A percentile compares a stretch with the other conserved stretches of the same genome.
Conservation (phyloP, 148 eudicot genomes). For the Fallopia convolvulus region DNA sequence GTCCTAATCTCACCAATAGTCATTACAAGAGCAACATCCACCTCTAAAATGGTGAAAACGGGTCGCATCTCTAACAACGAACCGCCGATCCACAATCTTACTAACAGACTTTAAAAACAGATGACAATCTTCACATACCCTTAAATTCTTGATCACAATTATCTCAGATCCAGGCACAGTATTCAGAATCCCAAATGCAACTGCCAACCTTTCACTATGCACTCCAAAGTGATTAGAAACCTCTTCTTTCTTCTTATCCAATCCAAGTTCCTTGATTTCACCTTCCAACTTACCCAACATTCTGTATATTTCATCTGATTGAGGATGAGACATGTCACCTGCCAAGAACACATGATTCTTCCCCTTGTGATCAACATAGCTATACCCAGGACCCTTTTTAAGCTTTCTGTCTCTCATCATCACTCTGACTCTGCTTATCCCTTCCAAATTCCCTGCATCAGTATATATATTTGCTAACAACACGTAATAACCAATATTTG, state of each 20-base stretch:
- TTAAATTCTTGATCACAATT: slow-evolving; percentile 69
- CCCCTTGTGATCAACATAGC: slow-evolving; percentile 58
- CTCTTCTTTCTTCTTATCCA: slow-evolving; percentile 13
- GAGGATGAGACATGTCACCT: slow-evolving; percentile 62
- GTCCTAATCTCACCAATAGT: slow-evolving; percentile 45
- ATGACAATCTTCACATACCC: slow-evolving; percentile 78
- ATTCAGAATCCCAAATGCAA: slow-evolving; percentile 57
- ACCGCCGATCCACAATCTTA: slow-evolving; percentile 41
- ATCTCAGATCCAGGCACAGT: slow-evolving; percentile 34
- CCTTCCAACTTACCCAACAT: slow-evolving; percentile 47
- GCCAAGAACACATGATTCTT: slow-evolving; percentile 57
- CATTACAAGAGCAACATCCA: slow-evolving; percentile 73
- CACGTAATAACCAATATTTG: slow-evolving; percentile 60
- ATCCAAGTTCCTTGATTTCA: slow-evolving; percentile 21
- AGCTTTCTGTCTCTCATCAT: slow-evolving; percentile 62
- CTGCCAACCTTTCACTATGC: slow-evolving; percentile 72
- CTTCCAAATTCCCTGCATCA: slow-evolving; percentile 32
- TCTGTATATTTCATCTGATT: slow-evolving; percentile 36
- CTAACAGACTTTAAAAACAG: slow-evolving; percentile 57
- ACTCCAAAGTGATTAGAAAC: slow-evolving; percentile 27
- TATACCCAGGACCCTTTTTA: slow-evolving; percentile 63
- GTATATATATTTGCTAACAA: slow-evolving; percentile 58
- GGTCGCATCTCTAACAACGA: slow-evolving; percentile 68
- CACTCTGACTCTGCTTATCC: slow-evolving; percentile 38
- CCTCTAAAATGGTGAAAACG: slow-evolving; percentile 69